These are phyloP conservation scores for Pleurotus eryngii DNA, from an alignment of 768 basidiomycete species.

Conservation along the genomic window DNA sequence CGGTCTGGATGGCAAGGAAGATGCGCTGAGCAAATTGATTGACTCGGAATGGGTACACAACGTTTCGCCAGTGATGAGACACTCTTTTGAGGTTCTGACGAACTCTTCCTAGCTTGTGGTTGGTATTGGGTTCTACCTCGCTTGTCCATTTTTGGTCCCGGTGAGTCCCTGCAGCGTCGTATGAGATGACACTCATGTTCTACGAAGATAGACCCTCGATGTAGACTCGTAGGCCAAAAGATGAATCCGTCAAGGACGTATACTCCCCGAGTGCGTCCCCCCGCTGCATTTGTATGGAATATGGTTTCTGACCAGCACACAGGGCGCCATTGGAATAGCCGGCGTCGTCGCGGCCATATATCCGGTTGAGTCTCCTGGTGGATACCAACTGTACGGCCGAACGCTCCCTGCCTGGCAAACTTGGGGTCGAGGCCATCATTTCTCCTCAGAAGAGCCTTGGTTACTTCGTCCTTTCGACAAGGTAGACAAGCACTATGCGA, in stretches of 20 bases:
- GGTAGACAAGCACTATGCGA: slow-evolving; percentile 21
- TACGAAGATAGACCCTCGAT: slow-evolving; percentile 51
- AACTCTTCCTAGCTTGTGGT: slow-evolving; percentile 44
- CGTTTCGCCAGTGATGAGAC: not conserved
- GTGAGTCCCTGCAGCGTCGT: slow-evolving; percentile 25
- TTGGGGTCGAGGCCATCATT: slow-evolving; percentile 51
- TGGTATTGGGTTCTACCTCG: slow-evolving; percentile 63
- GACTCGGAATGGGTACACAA: slow-evolving; percentile 46
- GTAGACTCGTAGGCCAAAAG: slow-evolving; percentile 62
- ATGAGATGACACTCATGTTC: not conserved
- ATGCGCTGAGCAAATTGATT: slow-evolving; percentile 43
- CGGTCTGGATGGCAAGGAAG: slow-evolving; percentile 41
- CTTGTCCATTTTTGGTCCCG: slow-evolving; percentile 60
- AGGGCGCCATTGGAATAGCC: slow-evolving; percentile 72
- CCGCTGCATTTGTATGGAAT: not conserved
- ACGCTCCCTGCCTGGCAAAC: slow-evolving; percentile 66
- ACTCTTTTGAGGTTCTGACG: not conserved
- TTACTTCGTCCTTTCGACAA: slow-evolving; percentile 62
- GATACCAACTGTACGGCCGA: slow-evolving; percentile 62
- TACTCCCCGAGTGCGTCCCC: slow-evolving; percentile 49
- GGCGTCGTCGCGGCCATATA: slow-evolving; percentile 66
- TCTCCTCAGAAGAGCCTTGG: slow-evolving; percentile 51
- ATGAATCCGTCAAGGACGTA: slow-evolving; percentile 72
- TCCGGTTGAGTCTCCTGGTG: slow-evolving; percentile 61
- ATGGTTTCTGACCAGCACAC: not conserved